Evolutionary conservation across 495 filamentous ascomycete genomes (phyloP), one percentile per base, ranked within the genome.

Genomic region (Penicillium robsamsonii): DNA sequence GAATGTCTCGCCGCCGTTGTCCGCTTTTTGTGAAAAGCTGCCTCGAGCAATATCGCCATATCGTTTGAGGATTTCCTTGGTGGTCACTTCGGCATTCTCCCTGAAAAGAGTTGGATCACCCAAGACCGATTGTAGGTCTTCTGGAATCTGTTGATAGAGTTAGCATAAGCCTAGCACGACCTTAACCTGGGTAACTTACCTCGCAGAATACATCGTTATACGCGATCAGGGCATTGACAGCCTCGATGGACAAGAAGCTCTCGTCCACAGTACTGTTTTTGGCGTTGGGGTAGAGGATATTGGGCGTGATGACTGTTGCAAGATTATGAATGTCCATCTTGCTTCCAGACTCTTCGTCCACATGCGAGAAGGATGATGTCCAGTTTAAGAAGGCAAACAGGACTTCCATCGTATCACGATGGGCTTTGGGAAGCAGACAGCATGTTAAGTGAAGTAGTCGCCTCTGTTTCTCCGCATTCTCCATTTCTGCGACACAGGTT

Each of bases 311-410:
- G 56, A 99, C 94, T n/a, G 95, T 97, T 7, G 94, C 90, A 51
- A 99, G 82, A 65, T 99, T 99, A 71, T 96, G 92, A 47, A 94
- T 91, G 71, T 99, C 94, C 94, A 99, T 99, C 79, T 97, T 97
- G 66, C 91, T 96, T 20, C 94, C 94, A 37, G 81, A 82, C 50
- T 85, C 82, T 63, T 98, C 93, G 63, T 99, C 94, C 20, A 97
- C 87, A 65, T 96, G 91, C 46, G 93, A 92, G 76, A 99, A 99
- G 6, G 94, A 96, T 12, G 92, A 90, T 13, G 88, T 89, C 95
- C 95, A 99, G 65, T 94, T 96, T n/a, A 99, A 79, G 78, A 99
- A 99, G 13, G 83, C 85, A 72, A 96, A 97, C 0, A 99, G 75
- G 49, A 99, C 89, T 70, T 99, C 94, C 75, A 99, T 82, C 20